Evolutionary conservation across 108 stramenopile species (phyloP).

Genomic region (Pseudonitzschia pungens): DNA sequence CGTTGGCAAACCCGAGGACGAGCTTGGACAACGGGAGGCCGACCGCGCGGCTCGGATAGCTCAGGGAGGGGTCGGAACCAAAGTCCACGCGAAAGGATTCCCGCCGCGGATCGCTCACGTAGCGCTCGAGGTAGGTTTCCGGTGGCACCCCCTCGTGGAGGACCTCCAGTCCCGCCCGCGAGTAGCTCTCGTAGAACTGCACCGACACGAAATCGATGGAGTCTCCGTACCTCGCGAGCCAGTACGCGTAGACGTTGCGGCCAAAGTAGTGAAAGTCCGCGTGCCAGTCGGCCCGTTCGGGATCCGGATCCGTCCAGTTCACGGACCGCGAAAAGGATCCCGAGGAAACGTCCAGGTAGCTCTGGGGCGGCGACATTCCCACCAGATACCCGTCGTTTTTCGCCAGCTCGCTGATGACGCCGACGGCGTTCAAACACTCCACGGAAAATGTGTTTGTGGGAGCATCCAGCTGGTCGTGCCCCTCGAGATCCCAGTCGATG

Average conservation of each 20-base stretch:
- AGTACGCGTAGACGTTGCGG: conserved; percentile 73
- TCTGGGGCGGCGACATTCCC: conserved; percentile 82
- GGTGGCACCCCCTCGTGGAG: conserved; percentile 23
- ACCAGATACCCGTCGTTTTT: conserved; percentile 66
- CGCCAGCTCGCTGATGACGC: conserved; percentile 46
- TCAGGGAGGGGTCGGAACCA: conserved; percentile 30
- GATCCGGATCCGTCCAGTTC: conserved; percentile 45
- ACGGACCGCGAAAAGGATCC: conserved; percentile 34
- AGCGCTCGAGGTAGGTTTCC: conserved; percentile 32
- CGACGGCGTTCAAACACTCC: conserved; percentile 62
- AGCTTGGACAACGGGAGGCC: conserved; percentile 50
- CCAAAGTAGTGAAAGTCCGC: conserved; percentile 71
- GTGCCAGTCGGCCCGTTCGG: conserved; percentile 35
- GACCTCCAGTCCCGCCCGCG: conserved; percentile 58
- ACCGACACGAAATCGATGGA: conserved; percentile 77
- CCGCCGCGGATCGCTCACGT: conserved; percentile 19
- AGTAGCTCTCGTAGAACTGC: conserved; percentile 86
- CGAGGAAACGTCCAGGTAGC: conserved; percentile 64
- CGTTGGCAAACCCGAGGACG: conserved; percentile 71
- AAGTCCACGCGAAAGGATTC: conserved; percentile 33
- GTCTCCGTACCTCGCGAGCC: conserved; percentile 65
- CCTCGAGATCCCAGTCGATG: conserved; percentile 89
- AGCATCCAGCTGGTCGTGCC: conserved; percentile 55
- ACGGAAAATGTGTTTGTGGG: conserved; percentile 53
- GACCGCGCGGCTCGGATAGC: conserved; percentile 23